Conservation (phyloP, 495 filamentous ascomycete genomes). For the Penicillium soppii region DNA sequence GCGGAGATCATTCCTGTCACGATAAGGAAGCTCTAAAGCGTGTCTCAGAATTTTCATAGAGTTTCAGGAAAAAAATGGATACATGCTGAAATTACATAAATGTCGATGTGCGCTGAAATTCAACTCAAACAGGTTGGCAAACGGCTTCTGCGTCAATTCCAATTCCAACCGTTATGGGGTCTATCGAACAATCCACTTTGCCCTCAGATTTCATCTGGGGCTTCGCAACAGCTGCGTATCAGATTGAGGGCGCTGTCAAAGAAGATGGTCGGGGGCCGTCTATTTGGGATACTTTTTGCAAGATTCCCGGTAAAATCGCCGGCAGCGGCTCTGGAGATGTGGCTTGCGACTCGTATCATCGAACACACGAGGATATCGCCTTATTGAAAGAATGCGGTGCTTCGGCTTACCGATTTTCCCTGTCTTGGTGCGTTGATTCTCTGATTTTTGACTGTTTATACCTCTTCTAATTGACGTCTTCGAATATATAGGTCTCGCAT, state of each 20-base stretch:
- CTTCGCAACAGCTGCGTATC: slow-evolving; percentile 79
- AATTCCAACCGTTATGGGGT: slow-evolving; percentile 52
- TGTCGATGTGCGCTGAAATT: slow-evolving; percentile 1
- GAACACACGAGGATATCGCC: slow-evolving; percentile 69
- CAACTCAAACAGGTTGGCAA: neutral
- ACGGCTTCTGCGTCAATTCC: neutral
- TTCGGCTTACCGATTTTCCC: slow-evolving; percentile 70
- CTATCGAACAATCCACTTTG: slow-evolving; percentile 41
- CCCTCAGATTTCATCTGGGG: slow-evolving; percentile 79
- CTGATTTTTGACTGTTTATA: neutral
- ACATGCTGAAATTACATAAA: slow-evolving; percentile 4
- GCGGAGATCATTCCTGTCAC: slow-evolving; percentile 38
- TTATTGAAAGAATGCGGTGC: slow-evolving; percentile 65
- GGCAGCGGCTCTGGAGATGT: slow-evolving; percentile 66
- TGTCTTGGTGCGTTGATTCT: slow-evolving; percentile 64
- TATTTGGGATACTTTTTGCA: slow-evolving; percentile 78
- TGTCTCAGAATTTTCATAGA: neutral
- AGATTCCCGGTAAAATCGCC: slow-evolving; percentile 71
- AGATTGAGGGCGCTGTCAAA: slow-evolving; percentile 69
- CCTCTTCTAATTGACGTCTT: neutral
- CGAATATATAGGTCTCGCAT: slow-evolving; percentile 57
- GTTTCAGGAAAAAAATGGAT: slow-evolving; percentile 8
- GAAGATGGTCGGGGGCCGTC: slow-evolving; percentile 70
- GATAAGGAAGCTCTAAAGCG: slow-evolving; percentile 22
- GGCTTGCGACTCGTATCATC: slow-evolving; percentile 76